Evolutionary conservation across 1,139 yeast genomes (phyloP), one percentile per base, ranked within the genome.

Genomic region (Spencermartinsiella ligniputridi): DNA sequence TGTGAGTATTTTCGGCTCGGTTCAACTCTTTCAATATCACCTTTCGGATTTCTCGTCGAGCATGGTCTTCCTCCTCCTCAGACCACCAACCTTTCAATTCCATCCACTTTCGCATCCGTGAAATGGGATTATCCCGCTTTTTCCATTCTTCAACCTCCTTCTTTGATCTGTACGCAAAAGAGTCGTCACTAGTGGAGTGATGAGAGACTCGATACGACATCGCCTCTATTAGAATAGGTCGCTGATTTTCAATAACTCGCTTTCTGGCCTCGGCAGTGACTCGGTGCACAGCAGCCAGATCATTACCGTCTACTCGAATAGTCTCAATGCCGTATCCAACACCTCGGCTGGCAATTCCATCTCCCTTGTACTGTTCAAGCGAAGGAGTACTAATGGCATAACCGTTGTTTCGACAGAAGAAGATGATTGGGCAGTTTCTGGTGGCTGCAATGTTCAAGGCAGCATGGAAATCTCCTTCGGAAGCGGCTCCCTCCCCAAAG

Each of bases 401-500:
- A 21, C 69, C 69, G 45, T 64, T 64, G 55, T 64, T 64, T 46
- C 69, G 51, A 53, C 68, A 64, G 44, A 64, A 59, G 49, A 55
- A 64, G 9, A 64, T 52, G 9, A 61, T 57, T 2, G 69, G 69
- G 41, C 67, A 64, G 45, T 49, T 53, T 36, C 67, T 49, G 9
- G 68, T 64, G 11, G 69, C 67, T 1, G 69, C 68, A 50, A 64
- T 64, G 50, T 64, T 64, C 34, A 64, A 51, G 2, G 68, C 68
- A 32, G 67, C 66, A 42, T 64, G 69, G 52, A 64, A 64, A 35
- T 64, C 69, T 4, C 69, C 69, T 45, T 64, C 69, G 15, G 67
- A 63, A 0, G 68, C 67, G 1, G 69, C 68, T 3, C 69, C 69
- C 39, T 64, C 69, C 11, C 69, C 69, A 51, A 64, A 62, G 47